Evolutionary conservation across 2,329 filamentous ascomycete genomes (phyloP).

Genomic region (Calycina herbarum): DNA sequence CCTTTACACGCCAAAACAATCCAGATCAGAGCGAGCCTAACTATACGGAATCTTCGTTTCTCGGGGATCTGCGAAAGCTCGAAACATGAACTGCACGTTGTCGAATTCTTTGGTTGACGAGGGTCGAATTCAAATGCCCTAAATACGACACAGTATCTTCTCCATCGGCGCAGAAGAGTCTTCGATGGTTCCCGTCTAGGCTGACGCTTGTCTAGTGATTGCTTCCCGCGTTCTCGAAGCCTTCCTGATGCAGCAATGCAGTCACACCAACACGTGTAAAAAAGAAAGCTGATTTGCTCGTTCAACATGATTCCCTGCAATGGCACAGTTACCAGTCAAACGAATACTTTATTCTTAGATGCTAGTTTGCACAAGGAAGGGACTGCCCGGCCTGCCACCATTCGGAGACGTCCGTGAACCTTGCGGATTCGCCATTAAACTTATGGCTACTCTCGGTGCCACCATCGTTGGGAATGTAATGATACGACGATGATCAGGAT

Average conservation of each 20-base stretch:
- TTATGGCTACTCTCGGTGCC: not conserved
- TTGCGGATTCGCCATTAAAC: no score
- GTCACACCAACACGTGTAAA: not conserved
- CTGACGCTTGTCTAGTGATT: not conserved
- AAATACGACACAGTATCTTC: not conserved
- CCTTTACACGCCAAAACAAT: not conserved
- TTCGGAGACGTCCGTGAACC: no score
- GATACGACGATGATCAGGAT: no score
- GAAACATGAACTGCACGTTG: constrained; percentile 1
- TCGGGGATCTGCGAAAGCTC: constrained; percentile 1
- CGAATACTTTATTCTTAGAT: not conserved
- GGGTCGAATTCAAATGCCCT: not conserved
- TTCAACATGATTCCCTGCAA: not conserved
- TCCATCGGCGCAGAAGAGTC: not conserved
- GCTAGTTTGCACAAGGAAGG: not conserved
- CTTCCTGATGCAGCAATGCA: not conserved
- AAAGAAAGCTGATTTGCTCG: not conserved
- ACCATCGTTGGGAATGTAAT: not conserved
- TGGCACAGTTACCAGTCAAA: not conserved
- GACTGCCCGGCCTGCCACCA: not conserved
- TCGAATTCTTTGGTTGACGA: not conserved
- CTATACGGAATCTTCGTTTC: not conserved
- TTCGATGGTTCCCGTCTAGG: not conserved
- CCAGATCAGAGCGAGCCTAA: not conserved
- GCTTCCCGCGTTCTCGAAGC: not conserved